These are phyloP conservation scores for Puccinia coronata DNA, from an alignment of 1,284 basidiomycete species.

Conservation along the genomic window DNA sequence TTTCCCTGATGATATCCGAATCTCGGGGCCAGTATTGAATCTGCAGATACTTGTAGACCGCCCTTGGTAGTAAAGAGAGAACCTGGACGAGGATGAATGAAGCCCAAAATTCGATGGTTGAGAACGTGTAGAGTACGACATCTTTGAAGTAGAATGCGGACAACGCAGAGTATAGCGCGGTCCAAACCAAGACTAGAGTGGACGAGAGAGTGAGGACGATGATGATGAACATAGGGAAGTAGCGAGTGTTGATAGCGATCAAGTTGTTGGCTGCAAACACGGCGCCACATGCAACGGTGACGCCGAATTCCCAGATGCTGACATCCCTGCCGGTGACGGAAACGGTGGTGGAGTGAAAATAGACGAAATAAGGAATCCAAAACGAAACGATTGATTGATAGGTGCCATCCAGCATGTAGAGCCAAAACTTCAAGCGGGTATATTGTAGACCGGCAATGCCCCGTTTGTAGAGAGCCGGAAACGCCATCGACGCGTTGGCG, in stretches of 20 bases:
- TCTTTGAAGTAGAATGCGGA: constrained; percentile 41
- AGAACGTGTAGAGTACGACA: constrained; percentile 69
- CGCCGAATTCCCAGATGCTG: constrained; percentile 80
- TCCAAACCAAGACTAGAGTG: constrained; percentile 47
- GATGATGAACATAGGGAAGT: constrained; percentile 62
- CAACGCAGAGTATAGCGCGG: constrained; percentile 44
- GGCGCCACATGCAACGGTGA: constrained; percentile 80
- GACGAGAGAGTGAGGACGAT: constrained; percentile 45
- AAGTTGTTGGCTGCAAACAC: constrained; percentile 84
- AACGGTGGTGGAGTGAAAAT: constrained; percentile 63
- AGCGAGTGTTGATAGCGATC: constrained; percentile 82
- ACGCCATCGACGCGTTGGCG: constrained; percentile 81
- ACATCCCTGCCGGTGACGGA: constrained; percentile 59
- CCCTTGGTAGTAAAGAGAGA: constrained; percentile 72
- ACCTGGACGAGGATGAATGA: constrained; percentile 70
- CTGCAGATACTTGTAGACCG: constrained; percentile 70
- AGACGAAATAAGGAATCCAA: constrained; percentile 82
- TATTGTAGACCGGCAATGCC: constrained; percentile 92
- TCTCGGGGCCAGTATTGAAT: constrained; percentile 72
- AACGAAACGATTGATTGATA: constrained; percentile 89
- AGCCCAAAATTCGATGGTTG: constrained; percentile 78
- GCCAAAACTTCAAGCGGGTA: constrained; percentile 86
- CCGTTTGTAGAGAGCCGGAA: constrained; percentile 88
- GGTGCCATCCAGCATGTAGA: constrained; percentile 89
- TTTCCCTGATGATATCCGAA: constrained; percentile 50